Base-by-base conservation (phyloP, 192 early-diverging fungal genomes). In the Rhizophlyctis rosea region DNA sequence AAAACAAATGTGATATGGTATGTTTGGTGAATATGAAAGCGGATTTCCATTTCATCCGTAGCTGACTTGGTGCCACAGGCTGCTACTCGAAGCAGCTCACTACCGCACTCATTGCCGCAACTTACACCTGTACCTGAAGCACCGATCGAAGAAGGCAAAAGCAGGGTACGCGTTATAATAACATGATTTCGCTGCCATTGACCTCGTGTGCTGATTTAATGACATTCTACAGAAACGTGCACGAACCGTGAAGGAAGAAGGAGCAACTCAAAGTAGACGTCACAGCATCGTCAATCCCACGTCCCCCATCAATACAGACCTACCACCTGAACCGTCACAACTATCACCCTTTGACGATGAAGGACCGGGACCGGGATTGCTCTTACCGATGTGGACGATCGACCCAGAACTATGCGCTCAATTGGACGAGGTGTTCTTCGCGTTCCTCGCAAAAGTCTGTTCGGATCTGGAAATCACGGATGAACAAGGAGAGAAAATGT, bases 341-440 rank as follows among this genome's bases (percentile, higher is more conserved):
- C 39, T n/a, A n/a, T n/a, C 7, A 44, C 39, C 7, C 39, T 13
- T 13, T 44, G 39, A 44, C 39, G 39, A 44, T 18, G 39, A 44
- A 18, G 39, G 9, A 13, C 18, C 39, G 9, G 39, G 39, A 13
- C 9, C 9, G 7, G 39, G 9, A 13, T 18, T 44, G 39, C 39
- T 44, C 18, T 18, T 44, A 7, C 39, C 39, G 7, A 18, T 7
- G 18, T 44, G 39, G 39, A 44, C 18, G 9, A 44, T 44, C 18
- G 39, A 44, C 39, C 39, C 39, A 44, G 39, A 44, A 7, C 39
- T 44, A 13, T 44, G 39, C 57, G 11, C 58, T 23, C 18, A 4
- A 60, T 27, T 64, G 5, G 62, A 64, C 47, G 34, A 64, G 11
- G 59, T 64, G 7, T 64, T 64, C 31, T 64, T 64, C 25, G 34